Evolutionary conservation across 257 asterid species (phyloP).

Genomic region (Solanum corneliomulleri): DNA sequence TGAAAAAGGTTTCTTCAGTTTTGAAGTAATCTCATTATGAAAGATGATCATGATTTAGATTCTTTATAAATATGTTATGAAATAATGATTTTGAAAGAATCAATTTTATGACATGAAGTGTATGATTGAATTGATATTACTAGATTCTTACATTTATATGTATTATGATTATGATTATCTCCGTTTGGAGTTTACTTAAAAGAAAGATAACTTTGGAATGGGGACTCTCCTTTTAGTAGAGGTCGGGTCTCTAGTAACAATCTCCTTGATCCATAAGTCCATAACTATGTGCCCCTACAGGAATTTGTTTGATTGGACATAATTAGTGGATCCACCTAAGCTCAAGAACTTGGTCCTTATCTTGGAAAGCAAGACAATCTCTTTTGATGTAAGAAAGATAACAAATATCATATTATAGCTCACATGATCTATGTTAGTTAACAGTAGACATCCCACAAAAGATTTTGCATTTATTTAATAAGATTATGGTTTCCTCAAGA

Average conservation of each 20-base stretch:
- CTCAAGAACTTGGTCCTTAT: background rate
- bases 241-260: background rate
- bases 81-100: background rate
- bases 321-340: background rate
- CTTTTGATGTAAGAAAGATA: background rate
- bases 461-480: no score
- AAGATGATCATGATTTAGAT: background rate
- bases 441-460: background rate
- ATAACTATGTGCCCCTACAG: background rate
- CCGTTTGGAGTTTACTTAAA: background rate
- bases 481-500: background rate
- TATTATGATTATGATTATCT: no score
- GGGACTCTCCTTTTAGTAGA: background rate
- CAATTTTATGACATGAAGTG: background rate
- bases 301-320: background rate
- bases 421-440: background rate
- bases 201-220: background rate
- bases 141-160: background rate
- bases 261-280: background rate
- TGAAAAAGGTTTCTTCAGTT: background rate
- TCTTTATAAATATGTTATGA: no score
- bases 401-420: background rate
- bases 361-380: background rate
- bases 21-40: background rate
- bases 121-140: background rate